Evolutionary conservation across 352 stramenopile species (phyloP).

Genomic region (Pythium folliculosum): DNA sequence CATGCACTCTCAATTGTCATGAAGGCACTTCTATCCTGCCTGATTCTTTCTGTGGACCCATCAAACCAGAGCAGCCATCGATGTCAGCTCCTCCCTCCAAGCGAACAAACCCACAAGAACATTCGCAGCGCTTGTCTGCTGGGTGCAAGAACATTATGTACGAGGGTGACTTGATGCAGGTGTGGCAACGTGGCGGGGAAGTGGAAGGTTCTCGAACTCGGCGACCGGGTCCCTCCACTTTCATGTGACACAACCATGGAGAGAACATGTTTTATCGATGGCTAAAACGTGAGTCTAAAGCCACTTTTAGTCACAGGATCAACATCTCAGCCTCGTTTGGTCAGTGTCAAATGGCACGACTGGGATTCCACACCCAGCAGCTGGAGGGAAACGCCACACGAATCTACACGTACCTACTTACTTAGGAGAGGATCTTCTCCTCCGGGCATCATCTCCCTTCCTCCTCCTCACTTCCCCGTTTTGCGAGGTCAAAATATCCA

Average conservation of each 20-base stretch:
- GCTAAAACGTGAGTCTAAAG: too few relatives aligned
- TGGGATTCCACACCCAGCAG: not conserved
- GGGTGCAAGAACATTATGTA: not conserved
- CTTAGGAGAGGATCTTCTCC: not conserved
- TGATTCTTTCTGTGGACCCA: too few relatives aligned
- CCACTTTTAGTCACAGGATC: too few relatives aligned
- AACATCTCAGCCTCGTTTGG: not conserved
- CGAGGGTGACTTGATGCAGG: not conserved
- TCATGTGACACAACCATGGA: not conserved
- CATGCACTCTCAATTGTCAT: too few relatives aligned
- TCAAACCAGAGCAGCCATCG: too few relatives aligned
- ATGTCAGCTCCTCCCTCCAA: too few relatives aligned
- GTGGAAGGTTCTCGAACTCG: not conserved
- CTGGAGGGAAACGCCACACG: not conserved
- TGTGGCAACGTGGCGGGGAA: not conserved
- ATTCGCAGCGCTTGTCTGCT: slow-evolving; percentile 2
- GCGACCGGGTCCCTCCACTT: not conserved
- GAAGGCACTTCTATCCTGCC: too few relatives aligned
- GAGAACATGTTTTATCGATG: not conserved
- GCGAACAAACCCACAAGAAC: not conserved
- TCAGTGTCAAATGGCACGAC: not conserved
- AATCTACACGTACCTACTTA: not conserved
- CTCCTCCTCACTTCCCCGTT: not conserved
- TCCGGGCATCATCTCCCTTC: not conserved
- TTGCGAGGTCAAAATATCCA: not conserved